Evolutionary conservation across 1,139 yeast genomes (phyloP).

Genomic region (Debaryomyces subglobosus): DNA sequence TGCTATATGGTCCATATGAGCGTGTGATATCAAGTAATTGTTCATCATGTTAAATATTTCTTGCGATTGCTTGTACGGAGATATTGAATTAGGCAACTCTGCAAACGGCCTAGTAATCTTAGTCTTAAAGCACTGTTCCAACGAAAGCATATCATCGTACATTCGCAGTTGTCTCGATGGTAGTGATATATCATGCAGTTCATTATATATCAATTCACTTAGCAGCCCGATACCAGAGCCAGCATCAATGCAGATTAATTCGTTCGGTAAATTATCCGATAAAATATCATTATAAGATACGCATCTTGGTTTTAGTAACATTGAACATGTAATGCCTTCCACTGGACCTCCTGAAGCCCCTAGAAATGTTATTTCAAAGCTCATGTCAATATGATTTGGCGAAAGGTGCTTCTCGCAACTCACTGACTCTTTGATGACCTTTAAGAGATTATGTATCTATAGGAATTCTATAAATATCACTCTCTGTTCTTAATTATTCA

Average conservation of each 20-base stretch:
- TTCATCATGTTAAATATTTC: slow-evolving; percentile 38
- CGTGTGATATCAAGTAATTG: slow-evolving; percentile 70
- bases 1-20: slow-evolving; percentile 80
- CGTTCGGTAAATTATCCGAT: slow-evolving; percentile 28
- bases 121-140: slow-evolving; percentile 24
- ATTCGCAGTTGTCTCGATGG: slow-evolving; percentile 21
- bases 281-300: slow-evolving; percentile 42
- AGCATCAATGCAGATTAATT: slow-evolving; percentile 70
- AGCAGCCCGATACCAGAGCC: slow-evolving; percentile 72
- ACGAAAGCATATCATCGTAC: slow-evolving; percentile 29
- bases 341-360: slow-evolving; percentile 84
- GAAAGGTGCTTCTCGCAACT: background rate
- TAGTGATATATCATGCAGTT: slow-evolving; percentile 15
- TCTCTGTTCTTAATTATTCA: background rate
- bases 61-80: slow-evolving; percentile 27
- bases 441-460: background rate
- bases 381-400: slow-evolving; percentile 14
- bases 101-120: slow-evolving; percentile 34
- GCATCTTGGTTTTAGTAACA: slow-evolving; percentile 59
- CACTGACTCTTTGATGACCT: background rate
- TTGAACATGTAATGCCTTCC: slow-evolving; percentile 67
- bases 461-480: background rate
- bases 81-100: slow-evolving; percentile 14
- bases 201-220: slow-evolving; percentile 49
- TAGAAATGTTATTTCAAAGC: slow-evolving; percentile 52